A percentile compares a stretch with the other conserved stretches of the same genome.
Evolutionary conservation across 1,139 yeast genomes (phyloP).

Genomic region (Suhomyces anneliseae): DNA sequence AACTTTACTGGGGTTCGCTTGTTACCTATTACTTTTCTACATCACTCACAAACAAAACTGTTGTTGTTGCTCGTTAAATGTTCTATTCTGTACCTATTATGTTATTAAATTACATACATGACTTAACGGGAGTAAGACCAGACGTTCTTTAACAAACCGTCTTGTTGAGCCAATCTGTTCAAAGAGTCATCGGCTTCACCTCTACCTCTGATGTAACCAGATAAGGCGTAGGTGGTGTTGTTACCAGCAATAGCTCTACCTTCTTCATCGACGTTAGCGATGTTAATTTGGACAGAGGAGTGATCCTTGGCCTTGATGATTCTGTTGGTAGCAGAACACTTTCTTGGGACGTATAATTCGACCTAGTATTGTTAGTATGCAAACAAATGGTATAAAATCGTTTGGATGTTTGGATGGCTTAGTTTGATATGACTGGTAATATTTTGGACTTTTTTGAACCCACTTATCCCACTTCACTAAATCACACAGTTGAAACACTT

Average conservation of each 20-base stretch:
- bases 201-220: conserved; percentile 83
- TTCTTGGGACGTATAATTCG: conserved; percentile 99
- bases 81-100: conserved; percentile 7
- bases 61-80: not conserved
- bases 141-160: conserved; percentile 97
- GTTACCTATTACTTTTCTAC: not conserved
- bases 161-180: conserved; percentile 99
- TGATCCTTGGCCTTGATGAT: conserved; percentile 99
- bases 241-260: conserved; percentile 95
- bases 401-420: not conserved
- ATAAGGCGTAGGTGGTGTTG: conserved; percentile 92
- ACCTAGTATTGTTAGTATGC: conserved; percentile 57
- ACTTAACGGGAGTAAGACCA: conserved; percentile 98
- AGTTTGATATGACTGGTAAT: not conserved
- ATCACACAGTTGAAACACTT: too few species aligned
- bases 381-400: not conserved
- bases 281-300: conserved; percentile 85
- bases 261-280: conserved; percentile 72
- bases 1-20: not conserved
- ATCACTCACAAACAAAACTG: not conserved
- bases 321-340: conserved; percentile 99
- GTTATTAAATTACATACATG: conserved; percentile 10
- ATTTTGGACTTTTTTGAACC: too few species aligned
- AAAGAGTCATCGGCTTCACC: conserved; percentile 97
- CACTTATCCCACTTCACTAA: too few species aligned